These are phyloP conservation scores for Asterophora lycoperdoides DNA, from an alignment of 768 basidiomycete species.

Conservation along the genomic window DNA sequence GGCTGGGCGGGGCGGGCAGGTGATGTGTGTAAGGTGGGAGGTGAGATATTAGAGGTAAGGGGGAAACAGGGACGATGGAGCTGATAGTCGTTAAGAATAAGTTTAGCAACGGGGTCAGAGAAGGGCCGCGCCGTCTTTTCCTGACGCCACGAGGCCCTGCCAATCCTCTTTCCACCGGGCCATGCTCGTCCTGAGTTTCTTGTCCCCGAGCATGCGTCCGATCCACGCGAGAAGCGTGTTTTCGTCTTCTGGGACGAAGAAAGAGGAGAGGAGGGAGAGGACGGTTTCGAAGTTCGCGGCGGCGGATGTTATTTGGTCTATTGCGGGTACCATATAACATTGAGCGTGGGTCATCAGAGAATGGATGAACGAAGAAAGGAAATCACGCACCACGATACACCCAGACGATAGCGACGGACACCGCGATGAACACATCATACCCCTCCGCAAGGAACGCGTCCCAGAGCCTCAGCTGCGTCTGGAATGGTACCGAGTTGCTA, in stretches of 20 bases:
- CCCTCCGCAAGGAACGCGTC: slow-evolving; percentile 92
- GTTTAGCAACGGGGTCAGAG: slow-evolving; percentile 12
- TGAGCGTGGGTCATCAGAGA: not conserved
- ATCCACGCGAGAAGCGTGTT: slow-evolving; percentile 82
- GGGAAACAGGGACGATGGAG: too few relatives aligned
- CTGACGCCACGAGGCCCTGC: slow-evolving; percentile 61
- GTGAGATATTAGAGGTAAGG: too few relatives aligned
- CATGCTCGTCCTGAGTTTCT: slow-evolving; percentile 71
- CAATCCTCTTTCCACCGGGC: slow-evolving; percentile 76
- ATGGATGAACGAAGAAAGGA: not conserved
- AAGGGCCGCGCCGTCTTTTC: slow-evolving; percentile 57
- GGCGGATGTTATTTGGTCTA: slow-evolving; percentile 80
- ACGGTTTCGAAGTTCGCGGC: slow-evolving; percentile 89
- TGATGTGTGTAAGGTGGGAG: too few relatives aligned
- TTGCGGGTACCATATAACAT: not conserved
- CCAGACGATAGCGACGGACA: slow-evolving; percentile 89
- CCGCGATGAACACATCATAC: slow-evolving; percentile 79
- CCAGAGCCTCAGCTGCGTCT: slow-evolving; percentile 92
- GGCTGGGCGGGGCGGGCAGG: not conserved
- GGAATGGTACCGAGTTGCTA: slow-evolving; percentile 92
- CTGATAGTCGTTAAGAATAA: not conserved
- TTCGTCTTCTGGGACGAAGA: slow-evolving; percentile 92
- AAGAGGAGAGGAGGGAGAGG: slow-evolving; percentile 85
- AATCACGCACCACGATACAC: slow-evolving; percentile 68
- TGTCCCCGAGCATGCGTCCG: slow-evolving; percentile 49